Evolutionary conservation across 345 rosid genomes (phyloP).

Genomic region (Stellera chamaejasme): DNA sequence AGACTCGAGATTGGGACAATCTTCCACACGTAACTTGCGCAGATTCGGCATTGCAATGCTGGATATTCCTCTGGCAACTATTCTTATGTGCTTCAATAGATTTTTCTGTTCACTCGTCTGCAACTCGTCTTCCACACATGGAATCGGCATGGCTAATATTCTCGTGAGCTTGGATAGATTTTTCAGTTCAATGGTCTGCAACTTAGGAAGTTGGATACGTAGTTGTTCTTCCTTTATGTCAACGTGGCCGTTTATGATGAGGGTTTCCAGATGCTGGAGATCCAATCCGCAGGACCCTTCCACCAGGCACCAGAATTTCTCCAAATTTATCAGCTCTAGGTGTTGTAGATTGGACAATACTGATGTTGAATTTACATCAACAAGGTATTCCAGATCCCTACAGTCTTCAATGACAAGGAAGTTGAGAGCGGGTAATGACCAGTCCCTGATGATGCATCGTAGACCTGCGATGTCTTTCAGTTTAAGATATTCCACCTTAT

Average conservation of each 20-base stretch:
- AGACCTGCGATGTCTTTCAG: neutral
- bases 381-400: neutral
- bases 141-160: neutral
- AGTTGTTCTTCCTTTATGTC: neutral
- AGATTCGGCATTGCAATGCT: neutral
- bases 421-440: neutral
- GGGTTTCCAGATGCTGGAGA: slow-evolving; percentile 1
- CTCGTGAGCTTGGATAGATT: neutral
- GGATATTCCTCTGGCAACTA: neutral
- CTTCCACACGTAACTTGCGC: neutral
- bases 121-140: neutral
- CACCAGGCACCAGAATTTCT: neutral
- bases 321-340: neutral
- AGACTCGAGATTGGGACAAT: neutral
- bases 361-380: neutral
- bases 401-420: neutral
- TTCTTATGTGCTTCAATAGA: neutral
- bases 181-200: neutral
- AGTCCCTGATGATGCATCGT: neutral
- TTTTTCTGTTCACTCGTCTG: neutral
- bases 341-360: neutral
- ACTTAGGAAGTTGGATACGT: neutral
- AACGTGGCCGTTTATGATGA: neutral
- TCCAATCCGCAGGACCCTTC: neutral
- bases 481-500: neutral